These are phyloP conservation scores for Hygrophorus russula DNA, from an alignment of 768 basidiomycete species.

Conservation along the genomic window DNA sequence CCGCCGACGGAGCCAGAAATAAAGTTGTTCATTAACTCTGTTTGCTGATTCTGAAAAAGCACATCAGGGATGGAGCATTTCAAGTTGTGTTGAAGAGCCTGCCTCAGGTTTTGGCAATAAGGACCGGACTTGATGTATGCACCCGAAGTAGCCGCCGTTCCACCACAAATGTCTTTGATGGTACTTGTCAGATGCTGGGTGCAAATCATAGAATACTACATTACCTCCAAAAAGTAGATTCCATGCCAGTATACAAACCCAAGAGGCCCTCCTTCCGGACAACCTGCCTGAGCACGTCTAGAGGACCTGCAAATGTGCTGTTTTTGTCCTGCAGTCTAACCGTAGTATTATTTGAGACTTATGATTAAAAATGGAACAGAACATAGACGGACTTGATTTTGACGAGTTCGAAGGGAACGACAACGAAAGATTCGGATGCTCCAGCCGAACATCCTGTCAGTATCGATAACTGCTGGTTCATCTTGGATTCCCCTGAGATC, in stretches of 20 bases:
- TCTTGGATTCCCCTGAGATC: slow-evolving; percentile 60
- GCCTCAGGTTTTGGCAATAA: slow-evolving; percentile 83
- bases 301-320: slow-evolving; percentile 82
- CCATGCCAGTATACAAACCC: slow-evolving; percentile 91
- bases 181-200: slow-evolving; percentile 3
- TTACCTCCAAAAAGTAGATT: slow-evolving; percentile 94
- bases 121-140: slow-evolving; percentile 75
- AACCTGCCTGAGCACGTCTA: slow-evolving; percentile 80
- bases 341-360: background rate
- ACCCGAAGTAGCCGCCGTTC: slow-evolving; percentile 95
- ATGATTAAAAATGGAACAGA: background rate
- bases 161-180: slow-evolving; percentile 64
- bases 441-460: slow-evolving; percentile 90
- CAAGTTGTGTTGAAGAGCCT: slow-evolving; percentile 10
- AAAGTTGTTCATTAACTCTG: slow-evolving; percentile 81
- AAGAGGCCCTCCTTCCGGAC: slow-evolving; percentile 69
- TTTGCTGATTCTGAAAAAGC: slow-evolving; percentile 43
- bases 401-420: slow-evolving; percentile 94
- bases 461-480: slow-evolving; percentile 83
- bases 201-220: slow-evolving; percentile 6
- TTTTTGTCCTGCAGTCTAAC: slow-evolving; percentile 82
- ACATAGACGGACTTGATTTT: slow-evolving; percentile 56
- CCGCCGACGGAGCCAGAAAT: slow-evolving; percentile 86
- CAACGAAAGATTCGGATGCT: slow-evolving; percentile 90
- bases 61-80: background rate